These are phyloP conservation scores for Sclerotinia subarctica DNA, from an alignment of 2,329 filamentous ascomycete species.

Conservation along the genomic window DNA sequence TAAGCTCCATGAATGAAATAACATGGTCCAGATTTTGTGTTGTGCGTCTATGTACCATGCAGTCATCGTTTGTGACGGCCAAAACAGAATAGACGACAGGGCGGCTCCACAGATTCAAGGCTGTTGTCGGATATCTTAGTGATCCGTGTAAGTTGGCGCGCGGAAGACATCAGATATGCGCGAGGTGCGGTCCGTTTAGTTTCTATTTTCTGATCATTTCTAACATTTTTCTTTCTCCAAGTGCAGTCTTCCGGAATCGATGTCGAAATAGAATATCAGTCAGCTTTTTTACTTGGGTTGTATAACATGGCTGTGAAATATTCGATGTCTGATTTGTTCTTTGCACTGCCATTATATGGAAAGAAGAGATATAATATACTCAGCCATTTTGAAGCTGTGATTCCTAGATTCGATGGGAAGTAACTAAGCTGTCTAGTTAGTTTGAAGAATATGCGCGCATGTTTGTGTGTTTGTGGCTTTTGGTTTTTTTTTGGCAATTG, in stretches of 20 bases:
- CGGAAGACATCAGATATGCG: slow-evolving; percentile 17
- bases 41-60: not conserved
- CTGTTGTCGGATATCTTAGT: not conserved
- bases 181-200: slow-evolving; percentile 12
- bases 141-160: slow-evolving; percentile 16
- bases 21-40: not conserved
- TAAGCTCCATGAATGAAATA: not conserved
- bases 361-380: not conserved
- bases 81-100: not conserved
- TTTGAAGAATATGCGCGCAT: slow-evolving; percentile 11
- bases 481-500: no score
- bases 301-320: not conserved
- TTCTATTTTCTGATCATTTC: slow-evolving; percentile 17
- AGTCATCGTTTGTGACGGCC: not conserved
- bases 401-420: not conserved
- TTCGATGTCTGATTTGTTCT: not conserved
- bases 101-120: slow-evolving; percentile 11
- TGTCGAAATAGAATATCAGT: slow-evolving; percentile 13
- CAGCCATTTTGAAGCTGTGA: slow-evolving; percentile 2
- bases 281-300: slow-evolving; percentile 5
- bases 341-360: slow-evolving; percentile 9
- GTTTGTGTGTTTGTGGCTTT: not conserved
- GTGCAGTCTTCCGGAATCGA: not conserved
- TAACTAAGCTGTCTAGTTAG: not conserved
- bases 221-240: not conserved